Evolutionary conservation across 495 filamentous ascomycete species (phyloP).

Genomic region (Bombardia bombarda): DNA sequence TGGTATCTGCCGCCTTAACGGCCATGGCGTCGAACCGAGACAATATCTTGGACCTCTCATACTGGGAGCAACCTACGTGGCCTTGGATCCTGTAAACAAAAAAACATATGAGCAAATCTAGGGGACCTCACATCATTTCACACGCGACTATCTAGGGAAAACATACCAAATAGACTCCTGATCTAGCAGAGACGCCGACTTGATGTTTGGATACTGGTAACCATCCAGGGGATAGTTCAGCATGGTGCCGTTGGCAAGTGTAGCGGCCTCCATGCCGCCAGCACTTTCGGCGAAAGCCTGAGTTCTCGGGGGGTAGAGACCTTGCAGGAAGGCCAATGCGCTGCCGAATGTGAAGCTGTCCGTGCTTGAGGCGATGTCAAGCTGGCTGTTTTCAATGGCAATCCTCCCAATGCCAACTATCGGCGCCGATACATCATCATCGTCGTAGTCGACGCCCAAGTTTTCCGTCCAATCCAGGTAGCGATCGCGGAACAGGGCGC

Average conservation of each 20-base stretch:
- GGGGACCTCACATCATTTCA: no score
- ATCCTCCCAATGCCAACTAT: slow-evolving; percentile 26
- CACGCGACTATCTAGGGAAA: no score
- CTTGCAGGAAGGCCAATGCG: slow-evolving; percentile 34
- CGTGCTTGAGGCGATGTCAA: slow-evolving; percentile 24
- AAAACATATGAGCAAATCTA: rapidly evolving
- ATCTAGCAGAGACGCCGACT: slow-evolving; percentile 20
- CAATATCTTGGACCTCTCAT: slow-evolving; percentile 16
- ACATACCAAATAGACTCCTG: slow-evolving; percentile 29
- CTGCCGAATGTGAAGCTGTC: slow-evolving; percentile 24
- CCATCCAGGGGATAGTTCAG: slow-evolving; percentile 30
- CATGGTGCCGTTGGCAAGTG: slow-evolving; percentile 20
- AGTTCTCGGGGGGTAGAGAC: slow-evolving; percentile 32
- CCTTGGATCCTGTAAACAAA: slow-evolving; percentile 22
- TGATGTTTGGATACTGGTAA: slow-evolving; percentile 36
- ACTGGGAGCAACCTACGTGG: slow-evolving; percentile 20
- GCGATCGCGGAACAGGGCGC: slow-evolving; percentile 25
- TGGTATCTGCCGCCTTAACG: slow-evolving; percentile 14
- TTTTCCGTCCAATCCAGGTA: slow-evolving; percentile 20
- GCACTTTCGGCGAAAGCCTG: slow-evolving; percentile 15
- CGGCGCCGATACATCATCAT: slow-evolving; percentile 16
- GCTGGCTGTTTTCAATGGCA: slow-evolving; percentile 31
- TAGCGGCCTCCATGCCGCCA: slow-evolving; percentile 23
- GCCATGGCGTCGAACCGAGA: slow-evolving; percentile 17
- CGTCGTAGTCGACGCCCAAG: slow-evolving; percentile 6